Base-by-base conservation (phyloP, 2,329 filamentous ascomycete species). In the Diaporthe ilicicola region DNA sequence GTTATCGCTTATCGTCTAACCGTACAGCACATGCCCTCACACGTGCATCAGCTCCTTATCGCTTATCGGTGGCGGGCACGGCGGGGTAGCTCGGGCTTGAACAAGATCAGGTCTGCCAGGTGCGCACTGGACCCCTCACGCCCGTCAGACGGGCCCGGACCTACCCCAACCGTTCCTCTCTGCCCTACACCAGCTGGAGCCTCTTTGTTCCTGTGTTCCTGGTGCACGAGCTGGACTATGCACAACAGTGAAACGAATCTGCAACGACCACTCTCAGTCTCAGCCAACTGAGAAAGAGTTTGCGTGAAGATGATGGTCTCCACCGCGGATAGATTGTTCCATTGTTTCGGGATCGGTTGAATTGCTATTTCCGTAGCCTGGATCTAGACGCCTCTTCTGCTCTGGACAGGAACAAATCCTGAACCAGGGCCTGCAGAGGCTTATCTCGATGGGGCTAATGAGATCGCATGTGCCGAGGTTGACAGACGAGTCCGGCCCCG, bases 31-130 rank as follows among this genome's bases (percentile, higher is more conserved):
- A n/a, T n/a, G n/a, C n/a, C n/a, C n/a, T n/a, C n/a, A n/a, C n/a
- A n/a, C n/a, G n/a, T n/a, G n/a, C n/a, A n/a, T n/a, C n/a, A n/a
- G n/a, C n/a, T n/a, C 7, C 44, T 64, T 64, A 64, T 64, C 59
- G 42, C 19, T 29, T 8, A 12, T 37, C 27, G n/a, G 59, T 50
- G 59, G 59, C 59, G 59, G 59, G 59, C 13, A 44, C 37, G 59
- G 59, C 59, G 59, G 59, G 59, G 59, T 64, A 64, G 59, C 59
- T 64, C 59, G 44, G 50, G 59, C 59, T 64, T 24, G 44, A 64
- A 64, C 59, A 64, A 7, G 59, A 64, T 64, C 59, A 50, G 42
- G n/a, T n/a, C n/a, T n/a, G n/a, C n/a, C 59, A 62, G 10, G 37
- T 10, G 13, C 42, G 42, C 59, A 48, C 27, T 34, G 29, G 42